Evolutionary conservation across 495 filamentous ascomycete genomes (phyloP).

Genomic region (Neurospora africana): DNA sequence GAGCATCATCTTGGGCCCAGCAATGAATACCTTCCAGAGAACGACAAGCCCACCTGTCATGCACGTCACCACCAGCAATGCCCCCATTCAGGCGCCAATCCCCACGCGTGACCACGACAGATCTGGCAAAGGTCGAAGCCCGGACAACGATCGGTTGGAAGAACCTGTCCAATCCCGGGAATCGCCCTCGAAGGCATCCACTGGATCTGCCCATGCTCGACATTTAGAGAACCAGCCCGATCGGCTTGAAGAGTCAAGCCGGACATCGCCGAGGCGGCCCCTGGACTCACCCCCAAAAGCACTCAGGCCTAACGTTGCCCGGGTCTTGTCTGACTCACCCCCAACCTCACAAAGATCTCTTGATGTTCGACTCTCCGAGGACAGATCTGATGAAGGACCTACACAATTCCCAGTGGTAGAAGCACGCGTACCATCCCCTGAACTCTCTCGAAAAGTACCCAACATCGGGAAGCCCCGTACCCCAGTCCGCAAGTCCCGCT

Average conservation of each 20-base stretch:
- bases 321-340: neutral
- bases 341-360: neutral
- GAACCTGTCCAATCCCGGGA: neutral
- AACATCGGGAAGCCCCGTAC: neutral
- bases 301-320: neutral
- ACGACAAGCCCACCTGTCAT: neutral
- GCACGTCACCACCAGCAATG: neutral
- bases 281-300: neutral
- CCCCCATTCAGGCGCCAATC: neutral
- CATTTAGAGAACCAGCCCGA: neutral
- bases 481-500: neutral
- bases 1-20: neutral
- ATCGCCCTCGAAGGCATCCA: neutral
- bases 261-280: neutral
- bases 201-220: neutral
- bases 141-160: neutral
- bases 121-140: neutral
- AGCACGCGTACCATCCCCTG: neutral
- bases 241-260: neutral
- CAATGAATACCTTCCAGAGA: neutral
- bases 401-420: neutral
- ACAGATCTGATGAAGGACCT: neutral
- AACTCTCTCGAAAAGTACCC: neutral
- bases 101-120: neutral
- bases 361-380: neutral